Base-by-base conservation (phyloP, 2,329 filamentous ascomycete species). In the Fusarium drepaniforme region DNA sequence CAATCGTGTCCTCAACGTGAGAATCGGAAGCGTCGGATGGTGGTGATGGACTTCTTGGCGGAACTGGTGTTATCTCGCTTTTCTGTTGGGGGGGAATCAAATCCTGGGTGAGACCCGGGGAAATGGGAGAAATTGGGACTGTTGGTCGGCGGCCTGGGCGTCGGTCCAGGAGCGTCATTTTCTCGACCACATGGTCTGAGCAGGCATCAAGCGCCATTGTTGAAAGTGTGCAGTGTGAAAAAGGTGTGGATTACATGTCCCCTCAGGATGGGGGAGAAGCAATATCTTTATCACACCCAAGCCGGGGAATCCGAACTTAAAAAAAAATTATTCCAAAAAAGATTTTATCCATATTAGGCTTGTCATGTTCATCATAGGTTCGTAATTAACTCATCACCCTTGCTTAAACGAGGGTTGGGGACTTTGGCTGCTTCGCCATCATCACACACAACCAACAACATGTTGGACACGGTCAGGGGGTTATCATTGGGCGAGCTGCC, bases 11-110 rank as follows among this genome's bases (percentile, higher is more conserved):
- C 28, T 37, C 51, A 3, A 66, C 37, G 28, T 46, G 51, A 21
- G 63, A 59, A n/a, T 64, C 62, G 37, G 49, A 64, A 35, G 25
- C 62, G 28, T 49, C 46, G 37, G 62, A 58, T 35, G 25, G 33
- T 42, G 46, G 40, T 66, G 63, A 49, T n/a, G 51, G 51, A 46
- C 49, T 65, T 40, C 49, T 65, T 40, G 62, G 49, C 23, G 37
- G 61, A 56, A 40, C 21, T 64, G 33, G 63, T 28, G 25, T 56
- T 42, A 25, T 56, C 44, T 56, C 44, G 44, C 53, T 25, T 62
- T 62, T 56, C 44, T 21, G 57, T 49, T 49, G 49, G 59, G 64
- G 49, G 59, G 64, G 21, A 28, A 61, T 40, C 35, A 35, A n/a
- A 30, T 58, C 56, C 42, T 35, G 49, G 49, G 18, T 6, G 18